Base-by-base conservation (phyloP, 2,329 filamentous ascomycete species). In the Apiospora rasikravindrae region DNA sequence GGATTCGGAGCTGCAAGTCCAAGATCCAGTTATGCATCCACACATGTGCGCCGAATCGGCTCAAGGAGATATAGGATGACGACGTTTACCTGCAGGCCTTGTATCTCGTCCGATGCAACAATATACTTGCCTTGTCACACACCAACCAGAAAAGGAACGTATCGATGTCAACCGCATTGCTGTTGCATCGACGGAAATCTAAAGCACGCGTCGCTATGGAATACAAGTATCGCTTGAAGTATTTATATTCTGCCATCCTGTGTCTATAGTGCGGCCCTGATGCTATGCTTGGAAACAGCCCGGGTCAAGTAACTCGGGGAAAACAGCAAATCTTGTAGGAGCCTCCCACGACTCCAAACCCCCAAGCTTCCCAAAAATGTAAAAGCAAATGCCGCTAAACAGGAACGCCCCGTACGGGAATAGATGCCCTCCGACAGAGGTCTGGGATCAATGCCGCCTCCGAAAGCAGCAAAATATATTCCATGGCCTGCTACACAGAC, bases 361-460 rank as follows among this genome's bases (percentile, higher is more conserved):
- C 67, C 37, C 45, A 26, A 40, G 47, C 68, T 53, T 57, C 68
- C 47, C 68, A 69, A 53, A 71, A 71, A 57, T 40, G 49, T n/a
- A 64, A 64, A 40, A 37, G 57, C 64, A 67, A 57, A 71, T 71
- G 70, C 42, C 70, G 61, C 70, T 71, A 61, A 67, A 71, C 22
- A 42, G 29, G 22, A 71, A 71, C 70, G 66, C 66, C 70, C 33
- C 49, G 68, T 70, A 26, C 33, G 33, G 26, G 16, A 45, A 40
- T 33, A 14, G 6, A 61, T 40, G 29, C 10, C 33, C 53, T 29
- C 29, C 57, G 57, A 40, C 57, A 13, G 57, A 64, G 57, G 33
- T 40, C 57, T 22, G 33, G 40, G 13, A 40, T 40, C 57, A 24
- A 40, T 2, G 13, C 29, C n/a, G 2, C 57, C 22, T n/a, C 57